A percentile compares a stretch with the other conserved stretches of the same genome.
phyloP scores from a whole-genome alignment of 306 rosid genomes.

The Quillaja saponaria region DNA sequence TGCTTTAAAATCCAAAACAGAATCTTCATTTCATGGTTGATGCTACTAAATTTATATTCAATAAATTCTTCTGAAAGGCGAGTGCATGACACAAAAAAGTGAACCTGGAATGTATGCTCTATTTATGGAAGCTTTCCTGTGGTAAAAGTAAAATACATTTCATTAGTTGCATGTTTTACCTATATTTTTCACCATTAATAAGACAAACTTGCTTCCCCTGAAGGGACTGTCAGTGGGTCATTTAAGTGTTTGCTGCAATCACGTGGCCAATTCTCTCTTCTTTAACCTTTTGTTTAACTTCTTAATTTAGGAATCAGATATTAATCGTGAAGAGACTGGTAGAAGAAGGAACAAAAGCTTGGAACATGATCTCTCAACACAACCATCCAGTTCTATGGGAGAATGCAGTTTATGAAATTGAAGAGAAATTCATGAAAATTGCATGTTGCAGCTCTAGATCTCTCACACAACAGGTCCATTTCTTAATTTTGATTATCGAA shows the following conservation, averaged over 20 bases:
- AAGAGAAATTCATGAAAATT: constrained; percentile 76
- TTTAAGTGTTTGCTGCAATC: constrained; percentile 21
- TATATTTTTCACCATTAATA: constrained; percentile 19
- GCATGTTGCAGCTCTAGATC: constrained; percentile 71
- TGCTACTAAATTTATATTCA: no score
- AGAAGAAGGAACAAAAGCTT: constrained; percentile 76
- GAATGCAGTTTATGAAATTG: constrained; percentile 62
- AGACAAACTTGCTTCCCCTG: constrained; percentile 18
- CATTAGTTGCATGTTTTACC: constrained; percentile 6
- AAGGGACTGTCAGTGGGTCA: constrained; percentile 12
- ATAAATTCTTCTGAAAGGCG: no score
- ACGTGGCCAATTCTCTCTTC: constrained; percentile 21
- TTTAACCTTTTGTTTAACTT: constrained; percentile 16
- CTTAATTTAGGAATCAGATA: constrained; percentile 70
- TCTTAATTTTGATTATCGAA: constrained; percentile 17
- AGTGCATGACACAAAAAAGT: constrained; percentile 3
- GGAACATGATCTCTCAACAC: constrained; percentile 75
- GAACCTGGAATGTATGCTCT: background rate
- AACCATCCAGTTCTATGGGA: constrained; percentile 70
- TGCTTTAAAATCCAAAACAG: no score
- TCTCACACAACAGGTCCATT: constrained; percentile 72
- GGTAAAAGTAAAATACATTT: constrained; percentile 11
- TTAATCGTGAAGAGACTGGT: constrained; percentile 64
- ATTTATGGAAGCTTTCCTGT: constrained; percentile 6
- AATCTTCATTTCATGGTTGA: no score